phyloP scores from a whole-genome alignment of 768 basidiomycete species.

The Amanita rubescens region DNA sequence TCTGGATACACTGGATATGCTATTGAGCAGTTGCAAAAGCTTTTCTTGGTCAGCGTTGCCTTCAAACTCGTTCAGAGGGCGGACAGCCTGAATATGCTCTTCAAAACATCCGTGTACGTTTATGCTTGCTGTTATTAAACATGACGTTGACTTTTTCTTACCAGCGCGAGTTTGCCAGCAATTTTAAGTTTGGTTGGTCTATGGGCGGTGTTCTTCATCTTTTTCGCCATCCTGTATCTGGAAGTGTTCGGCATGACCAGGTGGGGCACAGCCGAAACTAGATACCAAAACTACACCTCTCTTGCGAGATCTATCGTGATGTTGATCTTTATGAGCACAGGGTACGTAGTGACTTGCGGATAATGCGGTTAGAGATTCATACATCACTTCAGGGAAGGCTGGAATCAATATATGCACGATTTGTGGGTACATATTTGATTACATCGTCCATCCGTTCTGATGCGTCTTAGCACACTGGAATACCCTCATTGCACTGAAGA shows the following conservation, averaged over 20 bases:
- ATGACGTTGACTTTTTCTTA: slow-evolving; percentile 9
- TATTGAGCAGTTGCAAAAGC: slow-evolving; percentile 68
- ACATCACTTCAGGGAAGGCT: slow-evolving; percentile 62
- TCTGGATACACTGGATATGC: slow-evolving; percentile 43
- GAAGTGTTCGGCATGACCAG: slow-evolving; percentile 92
- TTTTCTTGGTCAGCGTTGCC: slow-evolving; percentile 89
- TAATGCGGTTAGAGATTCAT: slow-evolving; percentile 7
- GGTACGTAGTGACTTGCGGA: slow-evolving; percentile 41
- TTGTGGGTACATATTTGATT: slow-evolving; percentile 45
- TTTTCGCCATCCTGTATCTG: slow-evolving; percentile 82
- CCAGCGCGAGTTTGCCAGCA: slow-evolving; percentile 76
- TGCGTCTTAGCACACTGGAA: slow-evolving; percentile 47
- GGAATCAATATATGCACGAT: slow-evolving; percentile 98
- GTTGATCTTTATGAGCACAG: slow-evolving; percentile 88
- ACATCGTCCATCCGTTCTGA: slow-evolving; percentile 5
- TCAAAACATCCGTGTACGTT: slow-evolving; percentile 91
- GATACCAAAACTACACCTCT: slow-evolving; percentile 70
- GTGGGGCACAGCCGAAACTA: slow-evolving; percentile 64
- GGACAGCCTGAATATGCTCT: slow-evolving; percentile 85
- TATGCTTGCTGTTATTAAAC: slow-evolving; percentile 16
- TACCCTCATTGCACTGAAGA: slow-evolving; percentile 79
- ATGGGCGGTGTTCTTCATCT: slow-evolving; percentile 87
- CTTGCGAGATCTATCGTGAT: slow-evolving; percentile 79
- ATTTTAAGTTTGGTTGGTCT: slow-evolving; percentile 80
- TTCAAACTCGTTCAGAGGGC: slow-evolving; percentile 92